A percentile compares a stretch with the other conserved stretches of the same genome.
Conservation (phyloP, 768 basidiomycete genomes). For the Megacollybia marginata region DNA sequence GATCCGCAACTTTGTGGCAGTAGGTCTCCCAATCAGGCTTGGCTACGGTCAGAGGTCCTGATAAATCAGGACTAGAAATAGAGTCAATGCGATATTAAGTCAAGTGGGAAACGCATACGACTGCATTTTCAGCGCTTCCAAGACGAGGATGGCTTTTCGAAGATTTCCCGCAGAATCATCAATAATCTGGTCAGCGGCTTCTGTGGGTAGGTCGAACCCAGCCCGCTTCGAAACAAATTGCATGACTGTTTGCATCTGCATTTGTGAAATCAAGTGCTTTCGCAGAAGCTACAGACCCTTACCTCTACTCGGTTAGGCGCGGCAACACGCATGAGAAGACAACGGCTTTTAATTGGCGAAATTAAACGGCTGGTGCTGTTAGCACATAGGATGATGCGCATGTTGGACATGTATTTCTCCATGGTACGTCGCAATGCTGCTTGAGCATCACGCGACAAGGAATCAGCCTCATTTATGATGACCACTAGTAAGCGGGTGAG, state of each 20-base stretch:
- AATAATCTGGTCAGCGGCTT: conserved; percentile 69
- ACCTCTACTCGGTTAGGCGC: conserved; percentile 81
- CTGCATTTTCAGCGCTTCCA: conserved; percentile 97
- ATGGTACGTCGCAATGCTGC: conserved; percentile 95
- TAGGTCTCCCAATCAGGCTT: conserved; percentile 99
- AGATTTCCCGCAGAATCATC: conserved; percentile 84
- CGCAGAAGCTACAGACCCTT: neutral
- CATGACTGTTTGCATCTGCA: conserved; percentile 76
- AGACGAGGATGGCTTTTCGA: conserved; percentile 88
- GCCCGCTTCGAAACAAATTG: conserved; percentile 74
- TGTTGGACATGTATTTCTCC: conserved; percentile 99
- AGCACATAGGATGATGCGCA: conserved; percentile 94
- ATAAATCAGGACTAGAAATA: conserved; percentile 66
- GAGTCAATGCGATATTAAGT: neutral
- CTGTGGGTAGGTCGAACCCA: conserved; percentile 72
- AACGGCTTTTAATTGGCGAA: conserved; percentile 93
- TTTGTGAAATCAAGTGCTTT: neutral
- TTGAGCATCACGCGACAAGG: conserved; percentile 91
- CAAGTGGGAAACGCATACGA: conserved; percentile 44
- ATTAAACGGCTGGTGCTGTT: conserved; percentile 94
- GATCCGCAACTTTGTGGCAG: conserved; percentile 84
- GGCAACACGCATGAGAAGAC: conserved; percentile 88
- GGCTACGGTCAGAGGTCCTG: conserved; percentile 72
- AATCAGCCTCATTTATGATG: conserved; percentile 96
- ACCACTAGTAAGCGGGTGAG: conserved; percentile 54